Evolutionary conservation across 2,329 filamentous ascomycete species (phyloP), one percentile per base, ranked within the genome.

Genomic region (Penicillium concentricum): DNA sequence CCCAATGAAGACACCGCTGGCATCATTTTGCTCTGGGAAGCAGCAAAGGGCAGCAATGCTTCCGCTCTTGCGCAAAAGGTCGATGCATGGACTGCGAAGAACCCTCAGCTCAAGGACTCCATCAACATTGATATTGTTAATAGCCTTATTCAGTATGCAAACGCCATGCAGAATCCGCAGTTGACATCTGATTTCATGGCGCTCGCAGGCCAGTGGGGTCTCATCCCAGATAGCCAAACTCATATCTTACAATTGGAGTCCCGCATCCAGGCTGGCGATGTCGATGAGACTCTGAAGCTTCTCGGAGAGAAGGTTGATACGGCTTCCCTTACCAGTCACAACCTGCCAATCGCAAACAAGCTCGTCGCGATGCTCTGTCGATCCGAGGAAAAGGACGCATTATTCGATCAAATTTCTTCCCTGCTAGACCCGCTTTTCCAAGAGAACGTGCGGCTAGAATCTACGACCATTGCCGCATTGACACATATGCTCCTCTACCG

Each of bases 111-210:
- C 32, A 75, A 76, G 16, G 63, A 82, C 3, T 73, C 78, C 7
- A 85, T 91, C 0, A 87, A 90, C 53, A 86, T 86, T 7, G 76
- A 82, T 3, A 91, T 89, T 6, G 86, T 97, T 66, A 96, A 97
- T 68, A 77, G 79, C 6, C 80, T 97, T 26, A 81, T 97, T 18
- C 82, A 84, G 51, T 86, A 87, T 56, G 90, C 91, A 10, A 87
- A 88, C 61, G 83, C 84, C n/a, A 82, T 82, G 53, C 80, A 87
- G 12, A 87, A 95, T 65, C 81, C 86, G 0, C 85, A 89, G 63
- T 78, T 90, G 44, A 90, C 90, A 5, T 87, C 92, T 69, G 83
- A 90, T 13, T 89, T 92, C 60, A 80, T 91, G 45, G 76, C 82
- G 1, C 75, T 97, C 12, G 86, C 87, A 2, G 72, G 82, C 43